These are phyloP conservation scores for Priceomyces haplophilus DNA, from an alignment of 805 yeast species.

Conservation along the genomic window DNA sequence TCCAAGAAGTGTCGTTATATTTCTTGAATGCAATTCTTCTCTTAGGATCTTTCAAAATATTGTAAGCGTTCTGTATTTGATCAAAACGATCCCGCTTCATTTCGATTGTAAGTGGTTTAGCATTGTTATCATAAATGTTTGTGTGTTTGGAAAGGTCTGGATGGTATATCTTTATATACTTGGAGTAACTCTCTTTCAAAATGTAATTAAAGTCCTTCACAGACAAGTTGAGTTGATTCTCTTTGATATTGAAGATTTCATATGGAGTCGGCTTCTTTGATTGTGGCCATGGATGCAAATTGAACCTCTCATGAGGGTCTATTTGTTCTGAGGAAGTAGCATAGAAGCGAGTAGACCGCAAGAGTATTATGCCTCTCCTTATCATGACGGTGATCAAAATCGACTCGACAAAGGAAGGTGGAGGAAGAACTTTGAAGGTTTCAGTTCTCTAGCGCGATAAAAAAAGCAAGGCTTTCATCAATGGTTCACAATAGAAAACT, in stretches of 20 bases:
- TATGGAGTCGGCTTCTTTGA: slow-evolving; percentile 61
- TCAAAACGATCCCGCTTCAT: slow-evolving; percentile 33
- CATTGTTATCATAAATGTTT: slow-evolving; percentile 25
- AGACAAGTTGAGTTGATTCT: slow-evolving; percentile 37
- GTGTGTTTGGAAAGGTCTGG: slow-evolving; percentile 56
- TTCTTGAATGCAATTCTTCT: slow-evolving; percentile 29
- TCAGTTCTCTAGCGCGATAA: no score
- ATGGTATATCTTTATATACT: slow-evolving; percentile 69
- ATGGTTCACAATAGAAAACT: no score
- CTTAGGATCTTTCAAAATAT: slow-evolving; percentile 51
- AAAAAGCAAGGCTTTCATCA: no score
- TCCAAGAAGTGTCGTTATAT: slow-evolving; percentile 27
- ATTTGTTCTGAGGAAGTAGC: slow-evolving; percentile 9
- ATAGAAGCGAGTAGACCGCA: slow-evolving; percentile 3
- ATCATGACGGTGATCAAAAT: no score
- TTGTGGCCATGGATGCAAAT: slow-evolving; percentile 56
- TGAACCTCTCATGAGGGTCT: slow-evolving; percentile 22
- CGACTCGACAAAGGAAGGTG: no score
- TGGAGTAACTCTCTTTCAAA: slow-evolving; percentile 29
- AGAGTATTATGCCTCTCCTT: background rate
- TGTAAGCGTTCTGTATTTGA: slow-evolving; percentile 35
- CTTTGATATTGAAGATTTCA: slow-evolving; percentile 48
- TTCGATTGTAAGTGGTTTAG: slow-evolving; percentile 25
- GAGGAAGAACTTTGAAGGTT: no score
- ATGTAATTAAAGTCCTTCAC: slow-evolving; percentile 53